Conservation (phyloP, 1,139 yeast genomes). For the Taphrina sp. region DNA sequence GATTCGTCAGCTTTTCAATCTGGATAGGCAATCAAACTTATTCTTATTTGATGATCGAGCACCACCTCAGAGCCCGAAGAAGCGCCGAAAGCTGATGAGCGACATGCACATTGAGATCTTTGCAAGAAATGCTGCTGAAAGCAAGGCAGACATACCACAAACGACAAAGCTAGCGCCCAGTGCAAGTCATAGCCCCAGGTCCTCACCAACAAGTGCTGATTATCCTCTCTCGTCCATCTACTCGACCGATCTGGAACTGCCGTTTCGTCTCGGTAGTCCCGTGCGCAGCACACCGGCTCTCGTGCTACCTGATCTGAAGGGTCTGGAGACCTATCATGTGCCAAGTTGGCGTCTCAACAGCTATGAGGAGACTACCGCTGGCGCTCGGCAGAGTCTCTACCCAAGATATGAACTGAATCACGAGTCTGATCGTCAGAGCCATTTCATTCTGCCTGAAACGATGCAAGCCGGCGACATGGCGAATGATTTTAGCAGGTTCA, state of each 20-base stretch:
- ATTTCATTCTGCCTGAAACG: too few relatives aligned
- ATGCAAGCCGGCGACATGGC: not conserved
- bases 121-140: not conserved
- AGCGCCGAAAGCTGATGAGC: not conserved
- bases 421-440: not conserved
- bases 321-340: not conserved
- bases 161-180: too few relatives aligned
- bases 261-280: conserved; percentile 12
- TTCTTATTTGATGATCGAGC: not conserved
- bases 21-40: not conserved
- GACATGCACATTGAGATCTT: too few relatives aligned
- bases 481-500: not conserved
- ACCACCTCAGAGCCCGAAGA: not conserved
- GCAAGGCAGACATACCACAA: too few relatives aligned
- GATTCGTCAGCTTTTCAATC: not conserved
- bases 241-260: conserved; percentile 11
- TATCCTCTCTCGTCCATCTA: not conserved
- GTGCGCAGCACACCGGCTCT: not conserved
- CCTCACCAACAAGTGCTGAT: too few relatives aligned
- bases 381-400: not conserved
- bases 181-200: too few relatives aligned
- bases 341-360: conserved; percentile 1
- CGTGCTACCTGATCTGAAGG: not conserved
- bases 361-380: not conserved
- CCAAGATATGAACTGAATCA: not conserved